Evolutionary conservation across 495 filamentous ascomycete species (phyloP).

Genomic region (Lasiosphaeria hispida): DNA sequence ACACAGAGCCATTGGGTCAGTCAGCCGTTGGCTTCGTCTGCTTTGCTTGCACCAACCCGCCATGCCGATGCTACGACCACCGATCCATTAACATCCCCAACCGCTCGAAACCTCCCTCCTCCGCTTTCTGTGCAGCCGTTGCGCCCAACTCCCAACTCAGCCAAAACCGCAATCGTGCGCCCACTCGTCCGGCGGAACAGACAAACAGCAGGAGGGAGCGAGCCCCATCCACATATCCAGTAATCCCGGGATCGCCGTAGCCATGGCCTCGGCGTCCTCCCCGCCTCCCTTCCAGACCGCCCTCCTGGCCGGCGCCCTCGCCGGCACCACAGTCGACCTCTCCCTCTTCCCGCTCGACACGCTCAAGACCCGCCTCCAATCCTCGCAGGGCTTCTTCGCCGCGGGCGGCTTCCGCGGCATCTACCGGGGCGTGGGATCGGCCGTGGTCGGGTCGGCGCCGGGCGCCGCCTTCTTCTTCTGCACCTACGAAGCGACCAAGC

Average conservation of each 20-base stretch:
- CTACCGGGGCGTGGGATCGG: constrained; percentile 67
- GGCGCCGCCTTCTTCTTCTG: constrained; percentile 98
- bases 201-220: too few species aligned
- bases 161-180: too few species aligned
- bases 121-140: too few species aligned
- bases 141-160: too few species aligned
- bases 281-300: constrained; percentile 50
- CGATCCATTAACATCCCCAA: too few species aligned
- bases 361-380: constrained; percentile 90
- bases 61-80: too few species aligned
- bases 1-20: too few species aligned
- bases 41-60: too few species aligned
- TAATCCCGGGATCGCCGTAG: neutral
- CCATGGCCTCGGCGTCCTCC: constrained; percentile 11
- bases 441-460: constrained; percentile 86
- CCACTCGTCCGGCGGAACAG: too few species aligned
- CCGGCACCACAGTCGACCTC: constrained; percentile 86
- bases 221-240: neutral
- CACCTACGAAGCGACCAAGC: constrained; percentile 85
- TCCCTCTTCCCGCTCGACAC: constrained; percentile 91
- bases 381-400: constrained; percentile 71
- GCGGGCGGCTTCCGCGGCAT: constrained; percentile 73
- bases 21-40: too few species aligned
- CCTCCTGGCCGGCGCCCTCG: constrained; percentile 71
- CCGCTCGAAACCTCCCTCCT: too few species aligned